A percentile compares a stretch with the other conserved stretches of the same genome.
Evolutionary conservation across 2,329 filamentous ascomycete species (phyloP).

Genomic region (Ophiostoma ulmi): DNA sequence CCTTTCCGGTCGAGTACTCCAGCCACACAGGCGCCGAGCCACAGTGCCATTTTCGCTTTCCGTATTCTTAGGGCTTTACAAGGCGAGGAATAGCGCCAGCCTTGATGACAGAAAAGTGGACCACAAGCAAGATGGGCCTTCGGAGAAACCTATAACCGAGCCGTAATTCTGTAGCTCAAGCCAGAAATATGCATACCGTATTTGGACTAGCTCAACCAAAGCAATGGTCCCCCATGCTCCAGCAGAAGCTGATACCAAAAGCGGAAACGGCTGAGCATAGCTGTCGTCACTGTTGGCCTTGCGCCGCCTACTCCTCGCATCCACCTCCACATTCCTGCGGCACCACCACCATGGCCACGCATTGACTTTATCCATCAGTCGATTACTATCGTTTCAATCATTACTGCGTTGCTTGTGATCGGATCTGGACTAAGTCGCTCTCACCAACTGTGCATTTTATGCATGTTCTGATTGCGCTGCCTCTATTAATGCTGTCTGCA

Average conservation of each 20-base stretch:
- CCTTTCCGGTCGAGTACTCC: not conserved
- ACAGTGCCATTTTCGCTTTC: not conserved
- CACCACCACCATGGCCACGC: not conserved
- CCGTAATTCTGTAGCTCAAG: not conserved
- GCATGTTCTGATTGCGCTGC: not conserved
- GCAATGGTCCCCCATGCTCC: not conserved
- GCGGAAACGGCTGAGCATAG: constrained; percentile 18
- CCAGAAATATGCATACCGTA: not conserved
- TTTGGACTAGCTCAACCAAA: not conserved
- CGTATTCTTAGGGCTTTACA: constrained; percentile 19
- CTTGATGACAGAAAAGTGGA: not conserved
- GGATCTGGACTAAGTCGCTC: not conserved
- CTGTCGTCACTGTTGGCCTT: constrained; percentile 19
- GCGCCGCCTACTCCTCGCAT: constrained; percentile 4
- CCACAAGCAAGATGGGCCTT: not conserved
- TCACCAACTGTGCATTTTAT: not conserved
- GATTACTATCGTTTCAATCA: not conserved
- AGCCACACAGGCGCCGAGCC: constrained; percentile 6
- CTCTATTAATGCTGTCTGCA: too few species aligned
- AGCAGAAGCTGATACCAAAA: not conserved
- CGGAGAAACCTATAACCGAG: constrained; percentile 17
- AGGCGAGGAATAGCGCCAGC: not conserved
- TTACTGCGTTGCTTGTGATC: not conserved
- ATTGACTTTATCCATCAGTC: constrained; percentile 1
- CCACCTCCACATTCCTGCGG: constrained; percentile 14